A percentile compares a stretch with the other conserved stretches of the same genome.
phyloP scores from a whole-genome alignment of 225 moss, liverwort and hornwort species.

The Anthoceros angustus region DNA sequence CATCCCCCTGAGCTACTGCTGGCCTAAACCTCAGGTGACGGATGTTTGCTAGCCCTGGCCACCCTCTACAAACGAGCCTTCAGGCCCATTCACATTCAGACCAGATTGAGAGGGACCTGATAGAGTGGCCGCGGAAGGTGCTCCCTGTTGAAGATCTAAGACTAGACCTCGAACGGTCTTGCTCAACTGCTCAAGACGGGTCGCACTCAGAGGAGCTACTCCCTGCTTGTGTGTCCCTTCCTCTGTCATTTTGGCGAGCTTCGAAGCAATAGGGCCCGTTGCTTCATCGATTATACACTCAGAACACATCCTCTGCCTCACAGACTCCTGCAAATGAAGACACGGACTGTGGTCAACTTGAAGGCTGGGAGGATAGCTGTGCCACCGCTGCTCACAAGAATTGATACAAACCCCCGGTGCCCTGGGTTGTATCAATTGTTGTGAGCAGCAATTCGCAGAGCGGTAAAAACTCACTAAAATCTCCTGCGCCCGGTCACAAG shows the following conservation, averaged over 20 bases:
- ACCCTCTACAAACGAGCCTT: not conserved
- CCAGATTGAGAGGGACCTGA: slow-evolving; percentile 16
- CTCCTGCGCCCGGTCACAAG: slow-evolving; percentile 92
- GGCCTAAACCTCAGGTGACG: not conserved
- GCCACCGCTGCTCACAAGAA: too few relatives aligned
- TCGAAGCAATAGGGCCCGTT: slow-evolving; percentile 70
- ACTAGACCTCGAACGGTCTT: slow-evolving; percentile 83
- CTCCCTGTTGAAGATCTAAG: slow-evolving; percentile 66
- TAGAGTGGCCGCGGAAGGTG: slow-evolving; percentile 31
- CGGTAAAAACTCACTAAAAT: slow-evolving; percentile 46
- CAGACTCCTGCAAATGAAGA: slow-evolving; percentile 51
- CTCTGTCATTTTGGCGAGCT: slow-evolving; percentile 39
- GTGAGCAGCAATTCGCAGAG: not conserved
- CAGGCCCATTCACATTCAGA: slow-evolving; percentile 3
- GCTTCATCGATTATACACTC: slow-evolving; percentile 97
- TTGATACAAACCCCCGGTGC: too few relatives aligned
- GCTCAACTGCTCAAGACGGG: slow-evolving; percentile 94
- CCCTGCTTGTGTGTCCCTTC: slow-evolving; percentile 50
- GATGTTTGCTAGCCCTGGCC: not conserved
- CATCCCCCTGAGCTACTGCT: not conserved
- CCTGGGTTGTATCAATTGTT: not conserved
- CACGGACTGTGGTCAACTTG: not conserved
- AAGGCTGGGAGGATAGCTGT: not conserved
- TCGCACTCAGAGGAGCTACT: slow-evolving; percentile 82
- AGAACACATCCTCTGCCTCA: slow-evolving; percentile 78